A percentile compares a stretch with the other conserved stretches of the same genome.
Conservation (phyloP, 2,329 filamentous ascomycete species). For the Colletotrichum tropicicola region DNA sequence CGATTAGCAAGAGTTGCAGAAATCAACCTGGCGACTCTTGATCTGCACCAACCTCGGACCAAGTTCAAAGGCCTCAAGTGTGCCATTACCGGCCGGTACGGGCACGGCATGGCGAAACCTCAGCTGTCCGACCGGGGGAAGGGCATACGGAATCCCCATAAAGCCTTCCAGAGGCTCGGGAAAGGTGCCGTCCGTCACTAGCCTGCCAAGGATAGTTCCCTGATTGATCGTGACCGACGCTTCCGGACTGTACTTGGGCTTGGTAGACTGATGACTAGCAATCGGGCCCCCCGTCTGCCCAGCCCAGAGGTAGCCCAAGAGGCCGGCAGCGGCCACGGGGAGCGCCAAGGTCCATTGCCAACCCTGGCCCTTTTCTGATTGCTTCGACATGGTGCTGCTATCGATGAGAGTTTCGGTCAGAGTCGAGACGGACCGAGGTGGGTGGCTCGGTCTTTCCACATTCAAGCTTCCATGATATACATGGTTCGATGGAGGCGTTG, state of each 20-base stretch:
- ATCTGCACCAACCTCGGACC: slow-evolving; percentile 29
- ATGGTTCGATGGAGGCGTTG: neutral
- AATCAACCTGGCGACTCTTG: neutral
- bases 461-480: neutral
- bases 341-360: neutral
- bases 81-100: slow-evolving; percentile 37
- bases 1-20: neutral
- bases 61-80: slow-evolving; percentile 35
- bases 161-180: slow-evolving; percentile 48
- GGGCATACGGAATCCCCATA: slow-evolving; percentile 56
- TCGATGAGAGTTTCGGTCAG: neutral
- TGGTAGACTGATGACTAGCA: neutral
- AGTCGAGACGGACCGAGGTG: neutral
- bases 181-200: slow-evolving; percentile 40
- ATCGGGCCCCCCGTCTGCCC: neutral
- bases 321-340: neutral
- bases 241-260: neutral
- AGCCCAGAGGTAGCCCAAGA: neutral
- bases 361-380: neutral
- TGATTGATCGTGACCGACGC: slow-evolving; percentile 39
- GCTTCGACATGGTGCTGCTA: neutral
- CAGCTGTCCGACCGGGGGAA: slow-evolving; percentile 51
- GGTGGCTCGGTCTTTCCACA: neutral
- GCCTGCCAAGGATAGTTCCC: slow-evolving; percentile 41
- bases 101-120: slow-evolving; percentile 49